Conservation (phyloP, 129 eudicot genomes). For the Escallonia herrerae region DNA sequence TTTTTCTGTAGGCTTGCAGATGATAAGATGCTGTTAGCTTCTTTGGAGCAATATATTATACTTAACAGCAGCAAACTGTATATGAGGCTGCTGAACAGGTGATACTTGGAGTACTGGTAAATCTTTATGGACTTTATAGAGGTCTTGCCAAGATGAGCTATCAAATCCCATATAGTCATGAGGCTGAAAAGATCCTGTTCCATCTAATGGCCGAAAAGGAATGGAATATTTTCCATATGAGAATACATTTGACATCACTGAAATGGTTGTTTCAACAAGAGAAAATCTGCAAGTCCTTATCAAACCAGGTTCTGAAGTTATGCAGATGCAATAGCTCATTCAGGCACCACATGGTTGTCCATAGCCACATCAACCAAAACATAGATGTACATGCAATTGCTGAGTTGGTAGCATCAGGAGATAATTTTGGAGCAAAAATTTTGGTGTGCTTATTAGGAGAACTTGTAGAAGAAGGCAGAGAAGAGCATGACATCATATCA, state of each 20-base stretch:
- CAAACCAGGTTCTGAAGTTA: constrained; percentile 53
- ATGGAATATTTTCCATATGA: constrained; percentile 43
- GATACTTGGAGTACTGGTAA: constrained; percentile 34
- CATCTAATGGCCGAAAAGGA: constrained; percentile 42
- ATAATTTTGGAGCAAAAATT: constrained; percentile 52
- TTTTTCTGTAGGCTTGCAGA: constrained; percentile 67
- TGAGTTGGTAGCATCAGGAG: constrained; percentile 62
- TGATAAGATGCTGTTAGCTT: constrained; percentile 78
- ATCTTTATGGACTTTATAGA: constrained; percentile 70
- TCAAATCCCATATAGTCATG: constrained; percentile 81
- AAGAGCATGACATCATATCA: constrained; percentile 43
- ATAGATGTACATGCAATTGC: constrained; percentile 42
- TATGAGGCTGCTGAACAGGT: constrained; percentile 34
- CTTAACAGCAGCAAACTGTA: constrained; percentile 50
- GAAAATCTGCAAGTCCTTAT: constrained; percentile 51
- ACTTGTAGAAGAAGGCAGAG: constrained; percentile 46
- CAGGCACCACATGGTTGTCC: constrained; percentile 18
- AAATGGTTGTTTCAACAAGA: constrained; percentile 97
- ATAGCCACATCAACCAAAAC: constrained; percentile 17
- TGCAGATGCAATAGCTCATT: constrained; percentile 34
- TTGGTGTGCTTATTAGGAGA: constrained; percentile 56
- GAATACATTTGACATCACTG: constrained; percentile 55
- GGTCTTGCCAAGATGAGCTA: constrained; percentile 70
- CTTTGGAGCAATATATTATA: constrained; percentile 87
- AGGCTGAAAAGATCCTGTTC: constrained; percentile 76